Evolutionary conservation across 305 asterid genomes (phyloP), one percentile per base, ranked within the genome.

Genomic region (Fraxinus sp.): DNA sequence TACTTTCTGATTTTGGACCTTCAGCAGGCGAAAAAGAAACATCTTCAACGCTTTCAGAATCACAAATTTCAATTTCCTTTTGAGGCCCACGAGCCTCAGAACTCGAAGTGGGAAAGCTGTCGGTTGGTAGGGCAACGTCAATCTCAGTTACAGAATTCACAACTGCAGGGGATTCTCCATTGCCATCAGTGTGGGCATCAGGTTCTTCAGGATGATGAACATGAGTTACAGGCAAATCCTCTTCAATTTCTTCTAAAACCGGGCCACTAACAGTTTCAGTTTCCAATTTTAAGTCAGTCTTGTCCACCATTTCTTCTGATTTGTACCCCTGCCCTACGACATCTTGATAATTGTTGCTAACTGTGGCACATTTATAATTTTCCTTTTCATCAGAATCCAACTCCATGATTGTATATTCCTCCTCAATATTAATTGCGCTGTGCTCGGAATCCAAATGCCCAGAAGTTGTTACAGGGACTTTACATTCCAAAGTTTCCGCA

Each of bases 121-220:
- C 90, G 43, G 83, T 41, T 49, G 80, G 87, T 68, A 26, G 78
- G 81, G 85, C 83, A 82, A 85, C 85, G 80, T 71, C 85, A 26
- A 55, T 84, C 80, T 77, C 82, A 46, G 86, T 79, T 66, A 80
- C 86, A 79, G 87, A 72, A 71, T 75, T 75, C 30, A 30, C n/a
- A 62, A 84, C 77, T 79, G 85, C 88, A 79, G 46, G 55, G 72
- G 88, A 77, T 66, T 57, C 84, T 77, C 77, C 87, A 82, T 57
- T 41, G 20, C 41, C 79, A 78, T 79, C 89, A 71, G 81, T 30
- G 30, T 77, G 85, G 71, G 79, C 81, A 64, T 39, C 80, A 82
- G 74, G 71, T 81, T 84, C 92, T 39, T 85, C 86, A 72, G 77
- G 82, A 78, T 79, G 77, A 70, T 80, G 87, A 84, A 77, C 85